A percentile compares a stretch with the other conserved stretches of the same genome.
Evolutionary conservation across 495 filamentous ascomycete species (phyloP).

Genomic region (Penicillium verhagenii): DNA sequence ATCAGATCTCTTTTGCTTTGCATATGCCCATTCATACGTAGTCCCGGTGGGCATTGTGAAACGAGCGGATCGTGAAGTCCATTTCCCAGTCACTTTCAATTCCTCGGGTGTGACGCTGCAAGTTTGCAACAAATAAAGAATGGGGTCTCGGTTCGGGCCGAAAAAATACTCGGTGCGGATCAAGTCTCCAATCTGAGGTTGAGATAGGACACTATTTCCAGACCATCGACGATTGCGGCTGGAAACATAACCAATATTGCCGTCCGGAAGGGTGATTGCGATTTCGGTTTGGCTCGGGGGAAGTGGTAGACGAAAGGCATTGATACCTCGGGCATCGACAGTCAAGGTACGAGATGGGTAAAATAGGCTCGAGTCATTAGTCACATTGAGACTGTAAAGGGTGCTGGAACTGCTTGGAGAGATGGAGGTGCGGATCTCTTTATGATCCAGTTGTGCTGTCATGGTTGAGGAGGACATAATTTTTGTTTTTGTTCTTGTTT

Average conservation of each 20-base stretch:
- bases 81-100: constrained; percentile 18
- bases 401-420: constrained; percentile 13
- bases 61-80: constrained; percentile 34
- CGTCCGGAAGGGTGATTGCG: constrained; percentile 39
- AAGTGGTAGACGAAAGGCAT: constrained; percentile 41
- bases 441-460: constrained; percentile 5
- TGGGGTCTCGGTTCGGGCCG: constrained; percentile 41
- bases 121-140: constrained; percentile 24
- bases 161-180: constrained; percentile 50
- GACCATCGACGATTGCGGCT: constrained; percentile 40
- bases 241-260: constrained; percentile 38
- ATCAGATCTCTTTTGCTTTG: constrained; percentile 30
- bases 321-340: constrained; percentile 47
- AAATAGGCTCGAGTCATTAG: constrained; percentile 8
- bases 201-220: constrained; percentile 37
- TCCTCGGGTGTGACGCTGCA: constrained; percentile 2
- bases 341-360: constrained; percentile 29
- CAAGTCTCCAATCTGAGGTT: constrained; percentile 23
- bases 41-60: constrained; percentile 38
- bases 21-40: constrained; percentile 52
- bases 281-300: constrained; percentile 43
- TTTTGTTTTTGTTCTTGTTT: background rate
- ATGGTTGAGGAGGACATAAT: constrained; percentile 4
- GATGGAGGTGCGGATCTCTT: constrained; percentile 11
- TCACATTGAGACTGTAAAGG: constrained; percentile 1